Evolutionary conservation across 495 filamentous ascomycete genomes (phyloP), one percentile per base, ranked within the genome.

Genomic region (Trichoderma orchidacearum): DNA sequence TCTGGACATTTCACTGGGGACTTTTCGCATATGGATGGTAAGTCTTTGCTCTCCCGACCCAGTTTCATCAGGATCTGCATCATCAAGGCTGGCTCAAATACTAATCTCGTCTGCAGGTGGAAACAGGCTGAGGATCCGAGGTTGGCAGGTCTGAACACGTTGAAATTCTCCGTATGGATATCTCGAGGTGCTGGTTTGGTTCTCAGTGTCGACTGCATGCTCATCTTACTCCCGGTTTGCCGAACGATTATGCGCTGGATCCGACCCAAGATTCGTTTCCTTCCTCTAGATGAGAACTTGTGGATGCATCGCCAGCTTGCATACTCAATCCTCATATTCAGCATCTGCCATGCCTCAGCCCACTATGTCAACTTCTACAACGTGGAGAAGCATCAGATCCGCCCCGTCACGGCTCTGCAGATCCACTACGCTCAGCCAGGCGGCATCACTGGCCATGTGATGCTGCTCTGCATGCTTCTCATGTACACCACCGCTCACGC

Each of bases 321-420:
- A 2, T 99, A 97, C 66, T 72, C 87, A 3, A 71, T 96, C 71
- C 77, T 97, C 3, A 64, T 96, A 15, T 99, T 89, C 62, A 85
- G 84, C 27, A 81, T 83, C 36, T 72, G 91, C 25, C 93, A 99
- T 65, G 83, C 82, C 3, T 66, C 76, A 11, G 79, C 82, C 18
- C 93, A 99, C 70, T 99, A 97, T 68, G 89, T 97, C 70, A 98
- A 98, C 70, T 98, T 98, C 77, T 97, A 84, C 76, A 95, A 95
- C 61, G 85, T 97, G 35, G 93, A 99, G 67, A 85, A 83, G 66
- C 78, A 81, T 1, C 88, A 96, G 62, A 76, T 97, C 30, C 83
- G 93, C 13, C 84, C 85, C 0, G 78, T 85, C 36, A 81, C 84
- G 21, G 93, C 93, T 3, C 73, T 97, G n/a, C 76, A 96, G 63